Percentiles rank a stretch among this genome's conserved stretches.
These are phyloP conservation scores for Penicillium chermesinum DNA, from an alignment of 495 filamentous ascomycete genomes.

Conservation along the genomic window DNA sequence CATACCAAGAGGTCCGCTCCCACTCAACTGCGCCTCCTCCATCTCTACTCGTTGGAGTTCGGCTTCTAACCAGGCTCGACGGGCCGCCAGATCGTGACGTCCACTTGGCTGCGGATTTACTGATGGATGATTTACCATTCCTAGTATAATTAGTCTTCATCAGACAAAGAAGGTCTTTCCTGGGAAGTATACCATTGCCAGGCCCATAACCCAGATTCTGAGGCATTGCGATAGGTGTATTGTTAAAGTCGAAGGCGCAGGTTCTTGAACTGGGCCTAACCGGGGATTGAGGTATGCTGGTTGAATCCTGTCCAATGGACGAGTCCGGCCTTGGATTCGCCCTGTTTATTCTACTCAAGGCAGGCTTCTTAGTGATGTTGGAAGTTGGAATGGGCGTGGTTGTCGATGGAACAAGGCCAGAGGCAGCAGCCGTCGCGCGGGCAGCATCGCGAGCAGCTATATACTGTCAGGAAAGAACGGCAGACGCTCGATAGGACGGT, in stretches of 20 bases:
- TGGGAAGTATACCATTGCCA: too few relatives aligned
- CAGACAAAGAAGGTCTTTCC: too few relatives aligned
- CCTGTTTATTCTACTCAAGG: too few relatives aligned
- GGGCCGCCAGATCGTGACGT: not conserved
- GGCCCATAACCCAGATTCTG: too few relatives aligned
- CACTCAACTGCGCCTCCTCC: not conserved
- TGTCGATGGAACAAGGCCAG: not conserved
- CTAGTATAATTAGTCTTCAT: too few relatives aligned
- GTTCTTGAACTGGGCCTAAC: not conserved
- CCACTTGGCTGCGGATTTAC: not conserved
- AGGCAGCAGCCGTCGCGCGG: not conserved
- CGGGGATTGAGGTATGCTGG: too few relatives aligned
- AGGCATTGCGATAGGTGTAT: not conserved
- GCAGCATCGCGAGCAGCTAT: not conserved
- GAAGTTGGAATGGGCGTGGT: not conserved
- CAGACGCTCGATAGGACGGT: too few relatives aligned
- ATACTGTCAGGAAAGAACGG: not conserved
- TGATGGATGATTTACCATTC: not conserved
- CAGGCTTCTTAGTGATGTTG: too few relatives aligned
- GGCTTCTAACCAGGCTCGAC: not conserved
- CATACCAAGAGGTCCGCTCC: too few relatives aligned
- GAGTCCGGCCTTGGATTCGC: too few relatives aligned
- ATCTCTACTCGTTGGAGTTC: not conserved
- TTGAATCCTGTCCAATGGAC: too few relatives aligned
- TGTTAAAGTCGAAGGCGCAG: not conserved